Evolutionary conservation across 2,329 filamentous ascomycete species (phyloP).

Genomic region (Metarhizium robertsii): DNA sequence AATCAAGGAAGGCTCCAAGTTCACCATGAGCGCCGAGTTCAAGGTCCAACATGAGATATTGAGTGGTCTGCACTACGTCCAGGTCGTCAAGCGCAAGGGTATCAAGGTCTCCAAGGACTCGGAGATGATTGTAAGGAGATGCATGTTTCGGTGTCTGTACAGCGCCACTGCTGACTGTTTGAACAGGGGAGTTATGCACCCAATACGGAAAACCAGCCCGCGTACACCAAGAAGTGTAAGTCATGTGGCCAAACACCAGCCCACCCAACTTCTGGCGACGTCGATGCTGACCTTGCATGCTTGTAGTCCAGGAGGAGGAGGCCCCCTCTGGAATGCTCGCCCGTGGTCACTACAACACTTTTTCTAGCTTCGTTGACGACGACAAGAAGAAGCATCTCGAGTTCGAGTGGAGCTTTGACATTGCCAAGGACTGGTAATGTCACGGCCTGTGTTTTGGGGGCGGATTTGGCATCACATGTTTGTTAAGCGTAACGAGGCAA

Average conservation of each 20-base stretch:
- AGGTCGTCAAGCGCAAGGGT: conserved; percentile 84
- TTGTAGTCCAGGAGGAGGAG: conserved; percentile 76
- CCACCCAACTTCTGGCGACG: neutral
- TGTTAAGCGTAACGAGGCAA: conserved; percentile 12
- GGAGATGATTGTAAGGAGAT: conserved; percentile 77
- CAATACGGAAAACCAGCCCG: conserved; percentile 76
- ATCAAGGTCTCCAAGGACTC: conserved; percentile 85
- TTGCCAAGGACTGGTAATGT: conserved; percentile 84
- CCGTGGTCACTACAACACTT: conserved; percentile 81
- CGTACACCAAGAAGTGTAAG: conserved; percentile 90
- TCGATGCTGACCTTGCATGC: neutral
- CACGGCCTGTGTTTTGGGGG: neutral
- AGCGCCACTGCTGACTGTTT: neutral
- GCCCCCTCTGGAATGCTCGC: conserved; percentile 85
- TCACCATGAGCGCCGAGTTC: conserved; percentile 91
- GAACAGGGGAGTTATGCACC: conserved; percentile 80
- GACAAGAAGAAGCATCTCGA: conserved; percentile 83
- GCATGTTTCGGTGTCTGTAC: neutral
- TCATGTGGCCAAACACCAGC: neutral
- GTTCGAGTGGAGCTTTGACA: conserved; percentile 96
- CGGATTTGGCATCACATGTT: conserved; percentile 2
- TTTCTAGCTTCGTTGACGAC: conserved; percentile 89
- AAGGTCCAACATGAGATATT: conserved; percentile 96
- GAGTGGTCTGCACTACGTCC: conserved; percentile 90
- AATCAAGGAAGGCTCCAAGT: conserved; percentile 91